Evolutionary conservation across 192 early-diverging fungal species (phyloP), one percentile per base, ranked within the genome.

Genomic region (Backusella parvicylindrica): DNA sequence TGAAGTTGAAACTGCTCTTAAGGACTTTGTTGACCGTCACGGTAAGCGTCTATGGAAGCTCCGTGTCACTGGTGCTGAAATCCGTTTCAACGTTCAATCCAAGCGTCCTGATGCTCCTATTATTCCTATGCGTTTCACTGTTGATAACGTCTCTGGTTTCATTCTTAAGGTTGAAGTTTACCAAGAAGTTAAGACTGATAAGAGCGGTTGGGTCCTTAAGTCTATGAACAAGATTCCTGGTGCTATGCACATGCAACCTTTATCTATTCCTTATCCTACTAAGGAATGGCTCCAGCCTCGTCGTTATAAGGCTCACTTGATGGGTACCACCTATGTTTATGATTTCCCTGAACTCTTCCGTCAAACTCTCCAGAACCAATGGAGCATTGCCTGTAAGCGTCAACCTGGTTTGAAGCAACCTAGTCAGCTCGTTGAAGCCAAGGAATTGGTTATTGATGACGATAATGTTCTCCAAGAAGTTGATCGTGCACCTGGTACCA

Each of bases 331-430:
- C 13, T 99, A 98, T 74, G 95, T 98, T 33, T 99, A 99, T 82
- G 98, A 99, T 81, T 99, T 98, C 89, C 95, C 96, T 16, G 97
- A 97, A 66, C 89, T 99, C 74, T 98, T 99, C 92, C 88, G 93
- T 33, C 91, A 96, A 77, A 92, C 94, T 1, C 82, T 95, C 40
- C 91, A 95, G 56, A 88, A 91, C 64, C 83, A 87, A 70, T 99
- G 98, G 98, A 83, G 83, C 63, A 86, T 87, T 28, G 86, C 87
- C 18, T 41, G 73, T 9, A 79, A 84, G 66, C 49, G 78, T 26
- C 82, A 86, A 60, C 31, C 86, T 30, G 63, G 73, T 7, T 68
- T 87, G 38, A 88, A 86, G 79, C 60, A 60, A 6, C 95, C 95
- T 2, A 82, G 74, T 16, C 84, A 87, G 50, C 79, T 97, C 53